phyloP scores from a whole-genome alignment of 31 red algal species.

The Endocladia muricata region DNA sequence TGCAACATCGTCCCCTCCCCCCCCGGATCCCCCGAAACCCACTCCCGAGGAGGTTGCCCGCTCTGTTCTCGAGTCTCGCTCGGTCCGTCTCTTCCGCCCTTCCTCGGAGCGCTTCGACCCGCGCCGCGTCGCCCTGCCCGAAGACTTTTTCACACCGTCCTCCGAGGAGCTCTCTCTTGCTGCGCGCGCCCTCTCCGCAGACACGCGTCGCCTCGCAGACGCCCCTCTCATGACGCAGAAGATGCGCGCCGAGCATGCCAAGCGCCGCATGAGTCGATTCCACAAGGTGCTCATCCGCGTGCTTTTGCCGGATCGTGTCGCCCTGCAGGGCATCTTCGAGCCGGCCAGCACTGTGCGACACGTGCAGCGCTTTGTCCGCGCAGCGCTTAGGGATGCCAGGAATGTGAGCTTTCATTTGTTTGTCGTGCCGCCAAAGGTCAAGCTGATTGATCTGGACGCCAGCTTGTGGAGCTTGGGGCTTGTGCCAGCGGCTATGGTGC shows the following conservation, averaged over 20 bases:
- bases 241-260: constrained; percentile 52
- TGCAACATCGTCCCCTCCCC: not conserved
- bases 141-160: constrained; percentile 61
- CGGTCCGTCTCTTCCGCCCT: constrained; percentile 53
- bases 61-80: constrained; percentile 21
- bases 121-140: constrained; percentile 47
- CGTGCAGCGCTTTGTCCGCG: constrained; percentile 48
- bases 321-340: constrained; percentile 60
- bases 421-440: constrained; percentile 68
- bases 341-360: constrained; percentile 57
- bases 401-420: constrained; percentile 68
- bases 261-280: constrained; percentile 56
- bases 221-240: constrained; percentile 49
- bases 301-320: constrained; percentile 62
- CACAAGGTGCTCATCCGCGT: constrained; percentile 60
- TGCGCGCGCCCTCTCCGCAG: constrained; percentile 12
- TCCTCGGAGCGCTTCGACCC: constrained; percentile 39
- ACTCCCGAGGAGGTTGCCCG: constrained; percentile 48
- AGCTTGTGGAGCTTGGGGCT: constrained; percentile 70
- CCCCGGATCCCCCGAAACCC: not conserved
- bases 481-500: constrained; percentile 61
- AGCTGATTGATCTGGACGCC: constrained; percentile 23
- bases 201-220: constrained; percentile 21
- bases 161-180: constrained; percentile 20
- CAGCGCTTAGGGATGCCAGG: constrained; percentile 37